phyloP scores from a whole-genome alignment of 176 grass and related monocot species.

The Oryza brachyantha region DNA sequence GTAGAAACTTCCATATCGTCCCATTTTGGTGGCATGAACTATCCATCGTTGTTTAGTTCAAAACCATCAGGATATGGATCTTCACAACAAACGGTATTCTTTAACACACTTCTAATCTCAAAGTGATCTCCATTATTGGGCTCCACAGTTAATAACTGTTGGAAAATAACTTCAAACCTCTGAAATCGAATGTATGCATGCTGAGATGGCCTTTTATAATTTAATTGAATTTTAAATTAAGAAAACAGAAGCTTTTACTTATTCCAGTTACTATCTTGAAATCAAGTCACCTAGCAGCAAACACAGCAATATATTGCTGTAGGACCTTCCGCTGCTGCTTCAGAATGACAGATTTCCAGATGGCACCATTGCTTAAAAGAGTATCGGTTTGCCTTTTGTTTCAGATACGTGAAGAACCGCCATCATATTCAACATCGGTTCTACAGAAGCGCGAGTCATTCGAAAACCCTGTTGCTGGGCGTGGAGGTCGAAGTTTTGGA shows the following conservation, averaged over 20 bases:
- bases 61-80: conserved; percentile 70
- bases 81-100: conserved; percentile 73
- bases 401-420: conserved; percentile 92
- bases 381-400: conserved; percentile 32
- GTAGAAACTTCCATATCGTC: conserved; percentile 99
- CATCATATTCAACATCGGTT: conserved; percentile 66
- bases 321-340: conserved; percentile 22
- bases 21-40: conserved; percentile 95
- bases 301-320: conserved; percentile 36
- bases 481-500: conserved; percentile 57
- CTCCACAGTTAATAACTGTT: not conserved
- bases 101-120: not conserved
- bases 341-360: not conserved
- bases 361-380: not conserved
- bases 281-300: conserved; percentile 40
- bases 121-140: not conserved
- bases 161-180: not conserved
- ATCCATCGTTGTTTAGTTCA: conserved; percentile 96
- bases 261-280: conserved; percentile 25
- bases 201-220: not conserved
- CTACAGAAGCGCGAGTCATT: conserved; percentile 77
- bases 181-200: not conserved
- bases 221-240: not conserved
- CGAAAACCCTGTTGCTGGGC: conserved; percentile 71
- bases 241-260: not conserved